These are phyloP conservation scores for Trichoderma simmonsii DNA, from an alignment of 2,329 filamentous ascomycete genomes.

Conservation along the genomic window DNA sequence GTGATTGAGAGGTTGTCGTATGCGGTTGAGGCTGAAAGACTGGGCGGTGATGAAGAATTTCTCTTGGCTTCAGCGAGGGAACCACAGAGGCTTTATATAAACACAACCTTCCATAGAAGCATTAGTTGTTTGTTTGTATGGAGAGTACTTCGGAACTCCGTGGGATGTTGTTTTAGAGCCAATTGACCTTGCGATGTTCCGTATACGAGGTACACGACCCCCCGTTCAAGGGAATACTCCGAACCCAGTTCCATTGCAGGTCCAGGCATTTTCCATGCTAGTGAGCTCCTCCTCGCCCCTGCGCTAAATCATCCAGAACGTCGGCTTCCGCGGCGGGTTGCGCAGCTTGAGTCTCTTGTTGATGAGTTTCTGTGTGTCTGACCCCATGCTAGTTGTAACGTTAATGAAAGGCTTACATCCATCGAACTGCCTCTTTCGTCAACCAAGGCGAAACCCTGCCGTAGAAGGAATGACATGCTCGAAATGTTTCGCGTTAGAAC, in stretches of 20 bases:
- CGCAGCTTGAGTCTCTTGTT: background rate
- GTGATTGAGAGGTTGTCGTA: background rate
- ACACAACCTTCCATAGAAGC: background rate
- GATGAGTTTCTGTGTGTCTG: background rate
- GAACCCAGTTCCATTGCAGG: background rate
- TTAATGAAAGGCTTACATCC: constrained; percentile 15
- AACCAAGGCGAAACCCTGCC: background rate
- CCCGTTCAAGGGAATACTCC: background rate
- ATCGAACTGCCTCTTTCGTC: constrained; percentile 8
- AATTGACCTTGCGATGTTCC: background rate
- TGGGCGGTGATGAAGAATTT: background rate
- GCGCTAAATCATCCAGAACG: background rate
- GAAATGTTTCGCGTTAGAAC: background rate
- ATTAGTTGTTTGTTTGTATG: background rate
- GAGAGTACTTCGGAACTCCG: background rate
- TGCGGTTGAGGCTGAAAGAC: background rate
- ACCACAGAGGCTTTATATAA: background rate
- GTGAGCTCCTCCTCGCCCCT: background rate
- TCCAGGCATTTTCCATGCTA: background rate
- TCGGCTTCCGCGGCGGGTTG: background rate
- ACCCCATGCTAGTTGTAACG: constrained; percentile 5
- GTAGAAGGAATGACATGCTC: background rate
- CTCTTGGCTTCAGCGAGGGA: background rate
- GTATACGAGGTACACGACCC: background rate
- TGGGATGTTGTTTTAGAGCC: background rate